Percentiles rank a stretch among this genome's conserved stretches.
These are phyloP conservation scores for Beverwykella pulmonaria DNA, from an alignment of 495 filamentous ascomycete species.

Conservation along the genomic window DNA sequence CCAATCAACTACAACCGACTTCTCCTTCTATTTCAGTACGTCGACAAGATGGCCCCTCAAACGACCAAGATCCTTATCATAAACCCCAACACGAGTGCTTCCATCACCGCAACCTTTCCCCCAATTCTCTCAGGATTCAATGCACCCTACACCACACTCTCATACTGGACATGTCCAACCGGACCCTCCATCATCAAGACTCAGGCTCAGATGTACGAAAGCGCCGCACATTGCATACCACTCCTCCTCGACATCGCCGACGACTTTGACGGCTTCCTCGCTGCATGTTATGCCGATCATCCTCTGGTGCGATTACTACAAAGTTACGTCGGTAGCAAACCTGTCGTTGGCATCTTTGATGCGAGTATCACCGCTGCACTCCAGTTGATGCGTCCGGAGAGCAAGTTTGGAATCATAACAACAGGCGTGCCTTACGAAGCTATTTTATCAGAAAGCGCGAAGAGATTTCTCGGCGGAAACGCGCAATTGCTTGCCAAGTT, in stretches of 20 bases:
- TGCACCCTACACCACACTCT: neutral
- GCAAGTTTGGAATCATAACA: neutral
- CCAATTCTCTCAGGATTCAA: neutral
- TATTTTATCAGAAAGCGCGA: neutral
- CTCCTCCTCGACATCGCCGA: neutral
- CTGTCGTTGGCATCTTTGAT: neutral
- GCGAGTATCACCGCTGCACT: neutral
- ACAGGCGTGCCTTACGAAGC: neutral
- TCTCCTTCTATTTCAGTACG: neutral
- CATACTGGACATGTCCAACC: conserved; percentile 1
- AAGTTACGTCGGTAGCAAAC: neutral
- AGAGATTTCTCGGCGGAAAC: neutral
- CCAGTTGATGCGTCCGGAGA: neutral
- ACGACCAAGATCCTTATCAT: neutral
- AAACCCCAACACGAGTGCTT: neutral
- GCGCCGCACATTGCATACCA: conserved; percentile 1
- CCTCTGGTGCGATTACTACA: neutral
- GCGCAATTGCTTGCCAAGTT: neutral
- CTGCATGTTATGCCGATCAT: neutral
- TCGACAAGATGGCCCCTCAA: neutral
- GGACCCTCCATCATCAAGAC: neutral
- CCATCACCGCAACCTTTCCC: neutral
- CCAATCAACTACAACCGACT: neutral
- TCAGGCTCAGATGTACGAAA: neutral
- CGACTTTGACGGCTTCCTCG: neutral